Base-by-base conservation (phyloP, 2,329 filamentous ascomycete species). In the Xylaria sp. region DNA sequence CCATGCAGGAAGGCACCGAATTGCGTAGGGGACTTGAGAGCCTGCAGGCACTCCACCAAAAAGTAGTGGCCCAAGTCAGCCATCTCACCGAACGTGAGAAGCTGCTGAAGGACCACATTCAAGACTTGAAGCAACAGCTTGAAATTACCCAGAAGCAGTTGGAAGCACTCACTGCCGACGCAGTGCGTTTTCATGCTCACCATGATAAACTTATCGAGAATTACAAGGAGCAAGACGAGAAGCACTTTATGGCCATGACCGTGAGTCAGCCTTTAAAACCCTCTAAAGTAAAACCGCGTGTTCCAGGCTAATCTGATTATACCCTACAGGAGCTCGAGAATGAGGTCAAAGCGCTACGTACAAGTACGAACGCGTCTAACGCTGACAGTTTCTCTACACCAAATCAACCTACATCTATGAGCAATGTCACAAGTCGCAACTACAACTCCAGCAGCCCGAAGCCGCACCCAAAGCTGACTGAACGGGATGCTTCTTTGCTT, bases 221-320 rank as follows among this genome's bases (percentile, higher is more conserved):
- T 20, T 74, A 70, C 65, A 68, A 72, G 39, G 41, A 62, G 6
- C 72, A 74, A 48, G 77, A 79, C 52, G 70, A 74, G 44, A 66
- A 70, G 15, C 72, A 76, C 10, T 68, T 57, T 44, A 58, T 71
- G n/a, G 63, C 72, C 12, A 68, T 78, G 28, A 68, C 72, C 41
- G 77, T 78, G 74, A 70, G 76, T 70, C 7, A 41, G 28, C 25
- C 6, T n/a, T 28, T 9, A n/a, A 13, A 2, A 13, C 32, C 12
- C 28, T 57, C 12, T 13, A 2, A 23, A 50, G 20, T 32, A 18
- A 39, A 54, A 10, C n/a, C 9, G 32, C 46, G 12, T 32, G 13
- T 34, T 4, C 12, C 25, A 20, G 54, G 13, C 56, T 73, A 72
- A 72, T 44, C 34, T 37, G 8, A 10, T 9, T 18, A 12, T 44